These are phyloP conservation scores for Suhomyces emberorum DNA, from an alignment of 805 yeast species.

Conservation along the genomic window DNA sequence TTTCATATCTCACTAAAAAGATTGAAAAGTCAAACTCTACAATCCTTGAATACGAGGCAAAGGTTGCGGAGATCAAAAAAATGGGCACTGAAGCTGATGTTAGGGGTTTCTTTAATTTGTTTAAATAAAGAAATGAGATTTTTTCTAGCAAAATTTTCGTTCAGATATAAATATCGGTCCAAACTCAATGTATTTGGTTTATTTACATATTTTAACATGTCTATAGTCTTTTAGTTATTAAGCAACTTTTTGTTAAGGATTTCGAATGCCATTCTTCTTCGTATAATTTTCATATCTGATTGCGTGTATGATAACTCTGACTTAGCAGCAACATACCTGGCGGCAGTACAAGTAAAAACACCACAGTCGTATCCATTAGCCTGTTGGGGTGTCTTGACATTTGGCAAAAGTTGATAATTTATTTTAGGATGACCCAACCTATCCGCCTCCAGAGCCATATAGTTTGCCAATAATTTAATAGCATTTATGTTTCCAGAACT, in stretches of 20 bases:
- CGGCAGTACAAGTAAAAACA: slow-evolving; percentile 81
- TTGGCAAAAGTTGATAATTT: slow-evolving; percentile 24
- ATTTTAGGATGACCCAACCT: slow-evolving; percentile 32
- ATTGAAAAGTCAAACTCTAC: slow-evolving; percentile 57
- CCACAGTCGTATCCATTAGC: slow-evolving; percentile 93
- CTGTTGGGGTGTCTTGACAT: slow-evolving; percentile 67
- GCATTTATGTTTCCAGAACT: slow-evolving; percentile 42
- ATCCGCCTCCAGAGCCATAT: slow-evolving; percentile 65
- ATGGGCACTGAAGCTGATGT: slow-evolving; percentile 1
- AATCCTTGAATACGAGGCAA: slow-evolving; percentile 27
- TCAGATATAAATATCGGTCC: too few species aligned
- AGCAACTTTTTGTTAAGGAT: slow-evolving; percentile 39
- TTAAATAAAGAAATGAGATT: slow-evolving; percentile 7
- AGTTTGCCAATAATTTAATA: slow-evolving; percentile 51
- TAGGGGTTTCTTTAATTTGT: slow-evolving; percentile 7
- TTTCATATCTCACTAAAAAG: slow-evolving; percentile 65
- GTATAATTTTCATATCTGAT: slow-evolving; percentile 61
- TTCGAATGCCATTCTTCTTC: slow-evolving; percentile 69
- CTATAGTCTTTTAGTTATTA: too few species aligned
- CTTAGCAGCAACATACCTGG: slow-evolving; percentile 55
- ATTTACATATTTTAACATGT: too few species aligned
- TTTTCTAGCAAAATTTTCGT: too few species aligned
- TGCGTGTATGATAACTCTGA: slow-evolving; percentile 54
- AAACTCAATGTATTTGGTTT: too few species aligned
- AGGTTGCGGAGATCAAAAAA: slow-evolving; percentile 20